Conservation (phyloP, 2,329 filamentous ascomycete species). For the Cryphonectria nitschkei region DNA sequence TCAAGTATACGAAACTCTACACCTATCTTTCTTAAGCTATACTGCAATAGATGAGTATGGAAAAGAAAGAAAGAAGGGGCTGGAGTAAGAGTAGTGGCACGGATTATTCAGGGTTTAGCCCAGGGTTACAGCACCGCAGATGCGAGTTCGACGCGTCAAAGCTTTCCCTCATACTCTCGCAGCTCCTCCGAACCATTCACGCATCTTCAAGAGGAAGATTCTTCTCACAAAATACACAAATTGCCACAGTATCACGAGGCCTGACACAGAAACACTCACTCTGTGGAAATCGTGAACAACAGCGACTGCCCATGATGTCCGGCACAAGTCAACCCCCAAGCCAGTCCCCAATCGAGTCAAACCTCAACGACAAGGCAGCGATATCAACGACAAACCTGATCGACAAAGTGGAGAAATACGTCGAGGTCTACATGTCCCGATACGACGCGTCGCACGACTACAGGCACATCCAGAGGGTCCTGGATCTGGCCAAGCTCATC, state of each 20-base stretch:
- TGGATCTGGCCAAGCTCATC: conserved; percentile 69
- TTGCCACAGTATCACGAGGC: not conserved
- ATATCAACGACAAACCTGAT: conserved; percentile 44
- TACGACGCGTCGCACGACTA: conserved; percentile 91
- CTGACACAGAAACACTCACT: not conserved
- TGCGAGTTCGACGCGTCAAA: not conserved
- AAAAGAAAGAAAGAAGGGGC: not conserved
- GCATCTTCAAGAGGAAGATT: not conserved
- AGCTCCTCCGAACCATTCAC: not conserved
- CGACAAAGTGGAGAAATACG: conserved; percentile 61
- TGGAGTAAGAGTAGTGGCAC: not conserved
- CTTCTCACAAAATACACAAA: not conserved
- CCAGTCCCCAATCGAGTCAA: not conserved
- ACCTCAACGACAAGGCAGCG: not conserved
- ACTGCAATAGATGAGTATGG: not conserved
- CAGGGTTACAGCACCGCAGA: not conserved
- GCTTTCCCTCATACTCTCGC: no score
- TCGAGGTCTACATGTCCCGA: conserved; percentile 72
- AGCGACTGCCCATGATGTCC: not conserved
- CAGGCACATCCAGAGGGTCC: conserved; percentile 78
- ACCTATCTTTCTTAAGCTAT: not conserved
- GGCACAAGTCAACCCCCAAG: not conserved
- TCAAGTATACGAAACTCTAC: not conserved
- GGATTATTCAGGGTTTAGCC: not conserved
- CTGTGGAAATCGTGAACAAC: not conserved